phyloP scores from a whole-genome alignment of 2,329 filamentous ascomycete genomes.

The Paraphoma chrysanthemicola region DNA sequence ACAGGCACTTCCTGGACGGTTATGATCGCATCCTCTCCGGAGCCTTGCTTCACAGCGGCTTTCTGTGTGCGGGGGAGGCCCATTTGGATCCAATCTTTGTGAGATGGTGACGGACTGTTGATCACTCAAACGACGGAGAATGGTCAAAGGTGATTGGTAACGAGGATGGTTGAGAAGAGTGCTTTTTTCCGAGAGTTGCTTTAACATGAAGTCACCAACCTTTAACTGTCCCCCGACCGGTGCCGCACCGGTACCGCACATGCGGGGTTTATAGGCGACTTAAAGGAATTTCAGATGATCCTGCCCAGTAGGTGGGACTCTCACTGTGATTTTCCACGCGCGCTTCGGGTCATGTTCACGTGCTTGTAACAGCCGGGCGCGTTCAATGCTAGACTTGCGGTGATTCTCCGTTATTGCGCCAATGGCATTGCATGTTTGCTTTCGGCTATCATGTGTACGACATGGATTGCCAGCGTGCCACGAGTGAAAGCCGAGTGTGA shows the following conservation, averaged over 20 bases:
- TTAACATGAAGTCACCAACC: too few species aligned
- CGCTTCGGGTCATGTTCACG: too few species aligned
- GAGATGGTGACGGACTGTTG: too few species aligned
- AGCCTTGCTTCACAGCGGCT: constrained; percentile 46
- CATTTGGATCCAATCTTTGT: constrained; percentile 15
- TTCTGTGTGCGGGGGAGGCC: constrained; percentile 42
- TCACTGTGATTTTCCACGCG: too few species aligned
- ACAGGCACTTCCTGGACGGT: constrained; percentile 41
- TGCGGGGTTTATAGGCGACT: not conserved
- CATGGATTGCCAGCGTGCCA: not conserved
- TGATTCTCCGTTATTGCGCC: too few species aligned
- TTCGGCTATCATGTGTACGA: not conserved
- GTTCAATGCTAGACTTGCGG: not conserved
- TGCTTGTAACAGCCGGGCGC: not conserved
- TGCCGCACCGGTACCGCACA: not conserved
- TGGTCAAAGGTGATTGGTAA: too few species aligned
- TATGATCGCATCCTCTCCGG: constrained; percentile 22
- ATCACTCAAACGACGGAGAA: too few species aligned
- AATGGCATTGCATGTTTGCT: too few species aligned
- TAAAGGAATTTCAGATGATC: not conserved
- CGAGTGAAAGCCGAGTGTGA: too few species aligned
- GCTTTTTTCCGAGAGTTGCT: too few species aligned
- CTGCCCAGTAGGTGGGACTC: not conserved
- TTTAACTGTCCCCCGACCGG: too few species aligned
- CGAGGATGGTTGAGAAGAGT: too few species aligned